These are phyloP conservation scores for Colletotrichum sp. DNA, from an alignment of 2,329 filamentous ascomycete species.

Conservation along the genomic window DNA sequence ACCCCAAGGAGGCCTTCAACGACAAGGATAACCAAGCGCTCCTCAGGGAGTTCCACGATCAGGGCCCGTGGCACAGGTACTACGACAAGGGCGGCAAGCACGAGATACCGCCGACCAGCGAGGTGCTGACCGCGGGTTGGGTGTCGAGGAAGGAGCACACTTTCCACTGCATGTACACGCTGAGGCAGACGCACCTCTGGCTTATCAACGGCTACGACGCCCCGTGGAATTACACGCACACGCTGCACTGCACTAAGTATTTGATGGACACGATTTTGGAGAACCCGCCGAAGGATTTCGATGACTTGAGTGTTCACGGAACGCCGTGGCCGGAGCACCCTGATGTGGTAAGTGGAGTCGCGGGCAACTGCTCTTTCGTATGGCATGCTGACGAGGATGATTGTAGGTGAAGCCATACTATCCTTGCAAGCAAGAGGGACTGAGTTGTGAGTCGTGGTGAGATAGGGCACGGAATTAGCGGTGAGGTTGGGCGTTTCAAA, in stretches of 20 bases:
- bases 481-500: neutral
- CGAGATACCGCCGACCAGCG: slow-evolving; percentile 4
- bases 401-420: slow-evolving; percentile 8
- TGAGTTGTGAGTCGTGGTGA: slow-evolving; percentile 13
- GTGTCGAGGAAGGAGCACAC: slow-evolving; percentile 4
- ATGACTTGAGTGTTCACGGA: neutral
- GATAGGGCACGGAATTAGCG: neutral
- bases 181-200: slow-evolving; percentile 3
- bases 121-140: neutral
- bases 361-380: too few species aligned
- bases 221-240: slow-evolving; percentile 6
- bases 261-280: slow-evolving; percentile 8
- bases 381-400: neutral
- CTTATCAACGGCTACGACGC: neutral
- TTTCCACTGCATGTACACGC: slow-evolving; percentile 7
- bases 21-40: neutral
- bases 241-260: slow-evolving; percentile 1
- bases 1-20: neutral
- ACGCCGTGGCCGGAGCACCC: slow-evolving; percentile 14
- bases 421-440: slow-evolving; percentile 7
- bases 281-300: slow-evolving; percentile 9
- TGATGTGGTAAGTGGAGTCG: neutral
- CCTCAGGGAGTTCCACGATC: neutral
- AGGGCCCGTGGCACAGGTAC: slow-evolving; percentile 5
- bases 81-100: slow-evolving; percentile 10